A percentile compares a stretch with the other conserved stretches of the same genome.
These are phyloP conservation scores for Melocanna baccifera DNA, from an alignment of 176 grass and related monocot genomes.

Conservation along the genomic window DNA sequence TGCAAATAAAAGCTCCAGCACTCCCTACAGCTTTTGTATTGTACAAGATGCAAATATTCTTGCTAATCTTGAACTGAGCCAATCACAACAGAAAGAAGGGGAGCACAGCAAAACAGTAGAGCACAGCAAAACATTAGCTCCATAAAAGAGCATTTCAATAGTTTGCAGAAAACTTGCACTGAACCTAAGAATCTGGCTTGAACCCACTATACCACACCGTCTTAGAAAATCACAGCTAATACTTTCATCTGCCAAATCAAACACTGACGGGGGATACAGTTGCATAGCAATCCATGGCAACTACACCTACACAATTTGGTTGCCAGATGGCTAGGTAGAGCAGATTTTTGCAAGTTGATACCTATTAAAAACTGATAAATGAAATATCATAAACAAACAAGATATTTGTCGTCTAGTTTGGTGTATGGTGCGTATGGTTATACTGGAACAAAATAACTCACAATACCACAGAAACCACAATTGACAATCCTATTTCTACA, in stretches of 20 bases:
- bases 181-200: background rate
- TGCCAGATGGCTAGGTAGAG: background rate
- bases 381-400: background rate
- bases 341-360: background rate
- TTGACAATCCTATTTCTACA: no score
- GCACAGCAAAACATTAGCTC: no score
- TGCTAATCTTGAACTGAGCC: constrained; percentile 32
- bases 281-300: background rate
- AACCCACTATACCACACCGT: background rate
- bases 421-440: background rate
- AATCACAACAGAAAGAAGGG: constrained; percentile 21
- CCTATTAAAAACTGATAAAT: background rate
- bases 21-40: constrained; percentile 40
- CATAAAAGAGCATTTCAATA: no score
- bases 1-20: constrained; percentile 28
- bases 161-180: background rate
- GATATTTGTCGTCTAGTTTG: no score
- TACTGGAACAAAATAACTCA: background rate
- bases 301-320: background rate
- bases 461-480: no score
- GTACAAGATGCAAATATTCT: constrained; percentile 32
- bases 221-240: background rate
- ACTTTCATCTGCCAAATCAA: background rate
- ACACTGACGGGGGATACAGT: background rate
- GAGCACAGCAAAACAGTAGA: background rate